Percentiles rank a stretch among this genome's conserved stretches.
Conservation (phyloP, 2,329 filamentous ascomycete genomes). For the Colletotrichum australisinense region DNA sequence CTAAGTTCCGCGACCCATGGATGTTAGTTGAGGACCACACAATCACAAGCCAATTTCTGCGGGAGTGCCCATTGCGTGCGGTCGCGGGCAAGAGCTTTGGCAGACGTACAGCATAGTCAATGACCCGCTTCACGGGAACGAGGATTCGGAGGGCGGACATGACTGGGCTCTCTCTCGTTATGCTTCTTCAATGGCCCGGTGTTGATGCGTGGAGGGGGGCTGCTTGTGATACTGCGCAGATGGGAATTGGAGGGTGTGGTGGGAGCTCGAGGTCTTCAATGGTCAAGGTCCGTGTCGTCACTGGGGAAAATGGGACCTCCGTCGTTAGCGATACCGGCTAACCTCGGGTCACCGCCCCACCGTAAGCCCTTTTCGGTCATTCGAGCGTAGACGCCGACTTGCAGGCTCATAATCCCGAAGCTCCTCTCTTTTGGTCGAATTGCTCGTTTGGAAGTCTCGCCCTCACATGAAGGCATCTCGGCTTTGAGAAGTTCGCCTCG, state of each 20-base stretch:
- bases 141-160: constrained; percentile 63
- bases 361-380: constrained; percentile 30
- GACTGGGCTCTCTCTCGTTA: constrained; percentile 7
- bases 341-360: constrained; percentile 49
- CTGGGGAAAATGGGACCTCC: constrained; percentile 35
- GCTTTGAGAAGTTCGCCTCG: not conserved
- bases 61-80: not conserved
- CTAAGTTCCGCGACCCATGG: constrained; percentile 49
- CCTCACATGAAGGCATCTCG: not conserved
- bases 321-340: constrained; percentile 53
- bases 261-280: constrained; percentile 24
- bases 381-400: constrained; percentile 17
- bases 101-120: constrained; percentile 83
- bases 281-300: constrained; percentile 32
- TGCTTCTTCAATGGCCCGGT: constrained; percentile 26
- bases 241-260: constrained; percentile 23
- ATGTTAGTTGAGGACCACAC: constrained; percentile 16
- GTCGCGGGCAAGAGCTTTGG: not conserved
- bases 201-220: constrained; percentile 17
- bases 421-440: not conserved
- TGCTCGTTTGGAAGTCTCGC: not conserved
- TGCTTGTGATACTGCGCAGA: constrained; percentile 36
- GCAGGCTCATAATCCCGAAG: not conserved
- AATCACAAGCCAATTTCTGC: constrained; percentile 26
- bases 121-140: constrained; percentile 85